These are phyloP conservation scores for Mucor circinelloides DNA, from an alignment of 371 early-diverging fungal species.

Conservation along the genomic window DNA sequence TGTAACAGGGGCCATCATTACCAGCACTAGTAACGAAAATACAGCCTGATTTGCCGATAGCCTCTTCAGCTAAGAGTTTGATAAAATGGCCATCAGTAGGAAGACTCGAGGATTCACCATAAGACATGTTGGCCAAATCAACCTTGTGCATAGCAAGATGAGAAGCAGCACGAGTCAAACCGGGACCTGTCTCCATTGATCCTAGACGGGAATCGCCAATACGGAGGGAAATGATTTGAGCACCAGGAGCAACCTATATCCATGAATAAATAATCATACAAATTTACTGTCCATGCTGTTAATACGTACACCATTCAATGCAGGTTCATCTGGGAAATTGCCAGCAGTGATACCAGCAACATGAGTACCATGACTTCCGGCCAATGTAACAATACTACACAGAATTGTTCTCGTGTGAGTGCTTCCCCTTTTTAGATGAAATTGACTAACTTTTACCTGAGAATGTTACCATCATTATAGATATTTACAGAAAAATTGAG, in stretches of 20 bases:
- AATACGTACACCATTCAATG: slow-evolving; percentile 75
- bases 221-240: slow-evolving; percentile 90
- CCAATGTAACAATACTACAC: slow-evolving; percentile 75
- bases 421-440: neutral
- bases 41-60: slow-evolving; percentile 79
- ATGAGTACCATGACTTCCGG: slow-evolving; percentile 92
- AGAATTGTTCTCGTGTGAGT: neutral
- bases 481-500: slow-evolving; percentile 91
- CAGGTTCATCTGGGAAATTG: slow-evolving; percentile 83
- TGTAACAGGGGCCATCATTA: slow-evolving; percentile 89
- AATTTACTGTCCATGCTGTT: neutral
- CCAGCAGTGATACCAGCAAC: slow-evolving; percentile 90
- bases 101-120: slow-evolving; percentile 81
- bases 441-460: slow-evolving; percentile 44
- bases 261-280: neutral
- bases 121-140: slow-evolving; percentile 96
- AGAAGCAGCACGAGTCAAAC: slow-evolving; percentile 82
- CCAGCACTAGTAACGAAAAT: slow-evolving; percentile 92
- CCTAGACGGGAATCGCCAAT: slow-evolving; percentile 90
- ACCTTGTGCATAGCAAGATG: slow-evolving; percentile 76
- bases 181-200: slow-evolving; percentile 88
- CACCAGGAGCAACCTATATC: slow-evolving; percentile 80
- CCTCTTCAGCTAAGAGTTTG: slow-evolving; percentile 78
- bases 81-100: slow-evolving; percentile 83
- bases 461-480: slow-evolving; percentile 80